phyloP scores from a whole-genome alignment of 768 basidiomycete genomes.

The Kwoniella pini region DNA sequence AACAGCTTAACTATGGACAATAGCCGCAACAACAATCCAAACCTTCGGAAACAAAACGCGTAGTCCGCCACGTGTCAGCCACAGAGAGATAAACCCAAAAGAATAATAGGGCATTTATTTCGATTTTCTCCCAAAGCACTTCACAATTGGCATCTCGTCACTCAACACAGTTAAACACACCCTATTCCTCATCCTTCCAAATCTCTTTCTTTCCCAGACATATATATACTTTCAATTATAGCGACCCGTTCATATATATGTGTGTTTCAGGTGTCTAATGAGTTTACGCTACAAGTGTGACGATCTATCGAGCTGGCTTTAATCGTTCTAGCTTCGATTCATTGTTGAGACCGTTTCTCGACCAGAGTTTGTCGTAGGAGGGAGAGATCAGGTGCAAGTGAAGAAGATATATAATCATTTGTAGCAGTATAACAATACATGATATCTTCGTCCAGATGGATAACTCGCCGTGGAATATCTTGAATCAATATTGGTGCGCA shows the following conservation, averaged over 20 bases:
- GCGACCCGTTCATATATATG: not conserved
- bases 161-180: not conserved
- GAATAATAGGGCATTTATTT: conserved; percentile 2
- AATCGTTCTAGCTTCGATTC: not conserved
- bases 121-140: conserved; percentile 1
- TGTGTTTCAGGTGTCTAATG: not conserved
- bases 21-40: not conserved
- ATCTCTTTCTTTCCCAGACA: not conserved
- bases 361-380: not conserved
- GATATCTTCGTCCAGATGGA: conserved; percentile 16
- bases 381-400: not conserved
- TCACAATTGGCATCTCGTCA: not conserved
- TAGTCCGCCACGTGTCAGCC: not conserved
- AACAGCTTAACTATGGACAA: no score
- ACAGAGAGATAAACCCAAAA: not conserved
- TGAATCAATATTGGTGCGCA: conserved; percentile 23
- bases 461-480: conserved; percentile 18
- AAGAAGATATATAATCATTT: not conserved
- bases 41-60: conserved; percentile 6
- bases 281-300: not conserved
- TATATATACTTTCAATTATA: not conserved
- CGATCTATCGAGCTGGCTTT: not conserved
- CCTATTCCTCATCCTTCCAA: not conserved
- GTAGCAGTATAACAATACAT: no score
- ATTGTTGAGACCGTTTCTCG: not conserved